A percentile compares a stretch with the other conserved stretches of the same genome.
phyloP scores from a whole-genome alignment of 2,329 filamentous ascomycete genomes.

The Rugonectria rugulosa region DNA sequence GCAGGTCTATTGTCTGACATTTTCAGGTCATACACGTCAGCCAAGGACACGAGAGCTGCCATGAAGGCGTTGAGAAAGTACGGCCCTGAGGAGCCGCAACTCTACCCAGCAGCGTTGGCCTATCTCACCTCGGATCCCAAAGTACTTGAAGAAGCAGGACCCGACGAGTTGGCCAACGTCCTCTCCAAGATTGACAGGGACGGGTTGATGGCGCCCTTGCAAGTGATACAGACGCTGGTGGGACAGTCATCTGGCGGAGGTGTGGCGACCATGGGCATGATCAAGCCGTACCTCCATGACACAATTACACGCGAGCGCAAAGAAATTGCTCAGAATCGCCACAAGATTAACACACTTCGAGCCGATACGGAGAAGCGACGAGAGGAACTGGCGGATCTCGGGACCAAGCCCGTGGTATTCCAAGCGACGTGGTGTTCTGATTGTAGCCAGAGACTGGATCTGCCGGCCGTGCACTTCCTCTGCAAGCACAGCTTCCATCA shows the following conservation, averaged over 20 bases:
- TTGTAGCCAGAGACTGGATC: constrained; percentile 79
- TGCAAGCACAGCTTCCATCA: constrained; percentile 98
- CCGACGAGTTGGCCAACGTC: constrained; percentile 80
- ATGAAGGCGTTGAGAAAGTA: constrained; percentile 92
- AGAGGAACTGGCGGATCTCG: constrained; percentile 78
- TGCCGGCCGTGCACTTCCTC: constrained; percentile 93
- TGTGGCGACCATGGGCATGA: constrained; percentile 96
- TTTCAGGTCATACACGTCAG: constrained; percentile 93
- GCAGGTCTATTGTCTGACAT: constrained; percentile 93
- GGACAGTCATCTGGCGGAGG: constrained; percentile 57
- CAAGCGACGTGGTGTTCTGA: constrained; percentile 87
- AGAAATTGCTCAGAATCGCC: constrained; percentile 82
- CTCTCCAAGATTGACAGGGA: constrained; percentile 88
- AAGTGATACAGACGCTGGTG: constrained; percentile 93
- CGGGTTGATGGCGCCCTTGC: constrained; percentile 91
- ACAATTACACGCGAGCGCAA: constrained; percentile 89
- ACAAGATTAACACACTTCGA: constrained; percentile 83
- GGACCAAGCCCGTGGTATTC: constrained; percentile 84
- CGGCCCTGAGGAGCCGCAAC: constrained; percentile 85
- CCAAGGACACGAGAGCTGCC: constrained; percentile 88
- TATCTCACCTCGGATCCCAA: constrained; percentile 89
- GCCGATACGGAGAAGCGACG: constrained; percentile 83
- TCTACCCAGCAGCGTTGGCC: constrained; percentile 90
- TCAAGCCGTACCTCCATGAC: constrained; percentile 88
- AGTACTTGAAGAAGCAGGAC: constrained; percentile 84